Base-by-base conservation (phyloP, 352 stramenopile genomes). In the Pythium dissotocum region DNA sequence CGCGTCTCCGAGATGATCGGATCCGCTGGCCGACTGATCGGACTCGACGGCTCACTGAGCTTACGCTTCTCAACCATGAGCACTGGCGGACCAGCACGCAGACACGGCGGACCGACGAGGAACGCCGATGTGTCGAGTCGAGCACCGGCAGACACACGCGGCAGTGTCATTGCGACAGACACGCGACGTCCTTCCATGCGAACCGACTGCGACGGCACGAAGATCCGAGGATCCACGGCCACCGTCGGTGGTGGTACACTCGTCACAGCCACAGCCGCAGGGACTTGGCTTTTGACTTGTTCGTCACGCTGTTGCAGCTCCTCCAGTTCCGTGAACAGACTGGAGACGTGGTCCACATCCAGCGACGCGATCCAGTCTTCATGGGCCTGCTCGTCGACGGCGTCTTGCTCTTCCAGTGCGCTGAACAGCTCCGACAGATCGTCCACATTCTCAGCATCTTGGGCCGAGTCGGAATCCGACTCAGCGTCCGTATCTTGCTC, bases 131-230 rank as follows among this genome's bases (percentile, higher is more conserved):
- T 21, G 32, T 33, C 18, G 40, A 49, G 40, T 13, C 40, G 40
- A n/a, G 40, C 35, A 60, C 48, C 24, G 21, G 67, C 26, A 6
- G 57, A 36, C n/a, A 67, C 51, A 12, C 53, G 58, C 26, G 51
- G 51, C 40, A 61, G 51, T 9, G 16, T 18, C 16, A 65, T 28
- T 21, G 26, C 13, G 26, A 53, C 56, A n/a, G 61, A 24, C 24
- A 46, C 13, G 1, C 57, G 26, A 9, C 69, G 53, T 24, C 69
- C 67, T 55, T 90, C 82, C 24, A 90, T 89, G 57, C 71, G 75
- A 44, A 90, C 69, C 5, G 76, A 70, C 38, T 88, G 87, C 46
- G 60, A 73, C 6, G 80, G 80, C 63, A 91, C 82, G 36, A 88
- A 91, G 57, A 89, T 63, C 6, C 59, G 59, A 12, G 69, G 53